These are phyloP conservation scores for Megacollybia platyphylla DNA, from an alignment of 1,284 basidiomycete species.

Conservation along the genomic window DNA sequence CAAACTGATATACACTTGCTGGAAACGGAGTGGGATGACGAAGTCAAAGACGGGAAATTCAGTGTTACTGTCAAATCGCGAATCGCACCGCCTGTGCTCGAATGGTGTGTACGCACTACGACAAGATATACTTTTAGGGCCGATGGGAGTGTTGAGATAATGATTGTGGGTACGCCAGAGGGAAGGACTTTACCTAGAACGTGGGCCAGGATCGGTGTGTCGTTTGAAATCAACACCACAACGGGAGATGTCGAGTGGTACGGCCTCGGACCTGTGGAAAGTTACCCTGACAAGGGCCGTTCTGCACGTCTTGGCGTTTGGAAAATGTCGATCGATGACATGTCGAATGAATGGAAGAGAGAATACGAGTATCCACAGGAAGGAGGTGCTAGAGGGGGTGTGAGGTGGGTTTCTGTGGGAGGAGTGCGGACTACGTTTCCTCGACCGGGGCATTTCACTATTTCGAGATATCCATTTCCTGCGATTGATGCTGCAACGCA, in stretches of 20 bases:
- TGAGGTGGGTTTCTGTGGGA: conserved; percentile 5
- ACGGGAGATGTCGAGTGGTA: conserved; percentile 4
- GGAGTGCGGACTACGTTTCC: conserved; percentile 4
- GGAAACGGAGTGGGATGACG: conserved; percentile 3
- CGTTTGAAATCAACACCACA: conserved; percentile 1
- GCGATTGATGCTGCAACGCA: conserved; percentile 5
- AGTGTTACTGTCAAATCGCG: conserved; percentile 3
- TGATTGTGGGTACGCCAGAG: conserved; percentile 3
- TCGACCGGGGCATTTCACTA: conserved; percentile 3
- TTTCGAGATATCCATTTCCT: conserved; percentile 3
- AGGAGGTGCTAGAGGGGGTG: conserved; percentile 4
- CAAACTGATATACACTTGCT: conserved; percentile 5
- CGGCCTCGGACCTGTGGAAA: conserved; percentile 6
- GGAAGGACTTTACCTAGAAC: conserved; percentile 5
- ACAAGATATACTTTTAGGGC: conserved; percentile 5
- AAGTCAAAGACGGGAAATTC: background rate
- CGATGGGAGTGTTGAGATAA: conserved; percentile 1
- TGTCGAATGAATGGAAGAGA: conserved; percentile 1
- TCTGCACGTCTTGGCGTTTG: conserved; percentile 6
- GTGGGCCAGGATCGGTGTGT: conserved; percentile 6
- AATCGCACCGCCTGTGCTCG: conserved; percentile 7
- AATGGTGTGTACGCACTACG: conserved; percentile 7
- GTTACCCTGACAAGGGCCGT: conserved; percentile 6
- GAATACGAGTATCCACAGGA: conserved; percentile 8
- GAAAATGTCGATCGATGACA: conserved; percentile 4